A percentile compares a stretch with the other conserved stretches of the same genome.
phyloP scores from a whole-genome alignment of 345 rosid species.

The Populus deltoides region DNA sequence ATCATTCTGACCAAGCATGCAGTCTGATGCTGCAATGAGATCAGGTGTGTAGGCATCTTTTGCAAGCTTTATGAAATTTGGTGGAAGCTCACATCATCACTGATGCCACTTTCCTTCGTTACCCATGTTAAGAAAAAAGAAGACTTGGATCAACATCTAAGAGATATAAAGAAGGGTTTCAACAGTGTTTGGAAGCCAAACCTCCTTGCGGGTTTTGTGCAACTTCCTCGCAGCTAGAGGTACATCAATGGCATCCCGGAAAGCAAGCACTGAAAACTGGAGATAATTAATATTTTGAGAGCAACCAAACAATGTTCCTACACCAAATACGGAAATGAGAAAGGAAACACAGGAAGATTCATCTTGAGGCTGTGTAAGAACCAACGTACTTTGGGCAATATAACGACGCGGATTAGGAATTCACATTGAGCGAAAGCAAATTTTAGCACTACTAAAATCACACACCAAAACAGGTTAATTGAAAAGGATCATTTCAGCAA shows the following conservation, averaged over 20 bases:
- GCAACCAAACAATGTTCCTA: background rate
- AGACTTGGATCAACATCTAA: conserved; percentile 8
- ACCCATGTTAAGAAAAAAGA: conserved; percentile 43
- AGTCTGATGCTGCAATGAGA: conserved; percentile 96
- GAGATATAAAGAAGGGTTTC: background rate
- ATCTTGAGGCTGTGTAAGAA: conserved; percentile 1
- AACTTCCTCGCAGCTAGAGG: conserved; percentile 94
- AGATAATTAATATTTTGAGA: background rate
- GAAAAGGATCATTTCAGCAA: background rate
- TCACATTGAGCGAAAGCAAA: conserved; percentile 55
- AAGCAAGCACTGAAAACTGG: conserved; percentile 83
- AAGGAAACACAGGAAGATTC: background rate
- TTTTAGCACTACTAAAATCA: conserved; percentile 1
- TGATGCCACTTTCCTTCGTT: conserved; percentile 79
- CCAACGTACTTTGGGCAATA: conserved; percentile 45
- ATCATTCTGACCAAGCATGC: conserved; percentile 91
- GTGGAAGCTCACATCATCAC: conserved; percentile 87
- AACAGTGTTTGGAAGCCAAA: conserved; percentile 27
- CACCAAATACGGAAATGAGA: background rate
- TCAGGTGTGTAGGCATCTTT: conserved; percentile 98
- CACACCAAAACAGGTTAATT: background rate
- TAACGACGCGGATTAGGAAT: conserved; percentile 66
- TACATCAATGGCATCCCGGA: conserved; percentile 89
- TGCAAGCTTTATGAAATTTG: conserved; percentile 81
- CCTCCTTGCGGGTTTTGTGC: conserved; percentile 91